Conservation (phyloP, 441 rosid species). For the Gossypium trilobum region DNA sequence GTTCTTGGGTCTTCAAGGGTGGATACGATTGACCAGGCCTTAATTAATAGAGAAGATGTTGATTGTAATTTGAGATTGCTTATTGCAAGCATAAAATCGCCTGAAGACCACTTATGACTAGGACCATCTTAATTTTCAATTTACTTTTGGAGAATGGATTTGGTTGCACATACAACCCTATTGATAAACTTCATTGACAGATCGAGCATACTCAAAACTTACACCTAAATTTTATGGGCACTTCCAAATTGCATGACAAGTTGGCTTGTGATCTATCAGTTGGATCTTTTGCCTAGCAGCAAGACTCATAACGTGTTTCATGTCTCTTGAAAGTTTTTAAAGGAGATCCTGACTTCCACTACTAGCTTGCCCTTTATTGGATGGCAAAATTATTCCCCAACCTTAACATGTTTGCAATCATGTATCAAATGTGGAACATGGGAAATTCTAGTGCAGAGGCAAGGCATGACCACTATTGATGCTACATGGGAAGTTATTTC, state of each 20-base stretch:
- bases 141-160: neutral
- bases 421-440: neutral
- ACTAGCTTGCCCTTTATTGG: no score
- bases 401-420: neutral
- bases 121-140: neutral
- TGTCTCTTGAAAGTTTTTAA: neutral
- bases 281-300: neutral
- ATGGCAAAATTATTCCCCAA: neutral
- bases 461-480: neutral
- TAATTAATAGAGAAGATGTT: neutral
- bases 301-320: neutral
- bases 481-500: neutral
- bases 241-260: neutral
- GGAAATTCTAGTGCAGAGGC: neutral
- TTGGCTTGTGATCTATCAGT: neutral
- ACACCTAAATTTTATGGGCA: neutral
- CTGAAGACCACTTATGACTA: neutral
- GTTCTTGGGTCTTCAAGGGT: neutral
- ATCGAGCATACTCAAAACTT: neutral
- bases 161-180: neutral
- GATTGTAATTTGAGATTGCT: neutral
- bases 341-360: neutral
- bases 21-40: neutral
- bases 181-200: neutral
- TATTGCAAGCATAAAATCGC: neutral